Evolutionary conservation across 495 filamentous ascomycete species (phyloP), one percentile per base, ranked within the genome.

Genomic region (Clohesyomyces aquaticus): DNA sequence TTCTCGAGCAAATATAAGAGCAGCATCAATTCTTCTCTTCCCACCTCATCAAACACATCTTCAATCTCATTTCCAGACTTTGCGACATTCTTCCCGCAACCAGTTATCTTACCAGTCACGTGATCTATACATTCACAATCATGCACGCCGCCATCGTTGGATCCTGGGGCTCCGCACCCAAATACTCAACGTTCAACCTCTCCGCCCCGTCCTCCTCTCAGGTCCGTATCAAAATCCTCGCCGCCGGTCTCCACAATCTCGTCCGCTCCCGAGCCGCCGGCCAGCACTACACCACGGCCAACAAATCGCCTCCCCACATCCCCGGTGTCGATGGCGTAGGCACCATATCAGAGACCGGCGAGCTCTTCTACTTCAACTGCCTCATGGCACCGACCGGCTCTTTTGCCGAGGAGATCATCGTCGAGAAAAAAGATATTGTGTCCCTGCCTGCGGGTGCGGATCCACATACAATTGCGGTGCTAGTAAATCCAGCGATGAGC

Each of bases 401-500:
- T n/a, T 73, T 77, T 42, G 67, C 67, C 21, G 77, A 79, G n/a
- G 52, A 70, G 49, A 67, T 80, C 72, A 77, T 74, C 59, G 63
- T 77, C 21, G 71, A 72, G 11, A 75, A 67, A 43, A 41, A 42
- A 23, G 52, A 58, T 48, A 60, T 73, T 14, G 61, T 71, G 2
- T 69, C 71, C 10, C 48, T 81, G 2, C 73, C 74, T 0, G 71
- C 68, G 19, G 63, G 61, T 45, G 68, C 75, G n/a, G 76, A 81
- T 59, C 74, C 76, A 0, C 61, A 74, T 4, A 69, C 74, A 21
- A 74, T 77, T 12, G 81, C 81, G 2, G 80, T 72, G 9, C 62
- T 77, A 23, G 70, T 77, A 26, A 83, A 82, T 59, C 78, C 79
- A 1, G 78, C 71, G 23, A 72, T 80, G 72, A 77, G 73, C 35